Conservation (phyloP, 2,329 filamentous ascomycete species). For the Zymoseptoria pseudotritici region DNA sequence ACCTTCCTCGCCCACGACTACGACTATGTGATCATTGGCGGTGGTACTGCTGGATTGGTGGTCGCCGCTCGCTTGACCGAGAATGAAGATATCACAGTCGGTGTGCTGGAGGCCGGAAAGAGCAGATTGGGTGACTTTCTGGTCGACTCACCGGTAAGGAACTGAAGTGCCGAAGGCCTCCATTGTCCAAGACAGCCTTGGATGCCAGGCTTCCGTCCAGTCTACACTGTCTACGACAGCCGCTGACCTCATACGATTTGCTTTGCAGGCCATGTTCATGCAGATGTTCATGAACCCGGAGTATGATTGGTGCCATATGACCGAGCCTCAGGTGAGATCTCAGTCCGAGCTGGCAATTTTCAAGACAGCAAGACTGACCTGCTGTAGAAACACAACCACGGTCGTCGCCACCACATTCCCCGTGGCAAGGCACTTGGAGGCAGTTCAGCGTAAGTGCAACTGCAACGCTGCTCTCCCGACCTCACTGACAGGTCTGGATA, state of each 20-base stretch:
- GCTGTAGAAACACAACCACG: constrained; percentile 13
- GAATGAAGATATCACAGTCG: constrained; percentile 25
- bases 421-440: constrained; percentile 35
- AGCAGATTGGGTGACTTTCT: constrained; percentile 18
- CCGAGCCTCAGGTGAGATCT: constrained; percentile 15
- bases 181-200: no score
- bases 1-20: constrained; percentile 23
- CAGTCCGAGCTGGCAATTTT: not conserved
- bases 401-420: constrained; percentile 19
- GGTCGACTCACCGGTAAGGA: constrained; percentile 12
- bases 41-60: constrained; percentile 27
- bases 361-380: not conserved
- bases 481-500: not conserved
- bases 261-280: no score
- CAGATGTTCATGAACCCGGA: constrained; percentile 17
- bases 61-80: constrained; percentile 26
- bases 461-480: not conserved
- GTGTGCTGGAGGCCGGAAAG: constrained; percentile 29
- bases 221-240: no score
- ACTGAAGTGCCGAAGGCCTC: no score
- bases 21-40: constrained; percentile 27
- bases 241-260: no score
- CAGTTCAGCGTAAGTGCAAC: constrained; percentile 22
- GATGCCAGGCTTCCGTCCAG: no score
- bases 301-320: constrained; percentile 21